Base-by-base conservation (phyloP, 1,139 yeast species). In the Protomyces gravidus region DNA sequence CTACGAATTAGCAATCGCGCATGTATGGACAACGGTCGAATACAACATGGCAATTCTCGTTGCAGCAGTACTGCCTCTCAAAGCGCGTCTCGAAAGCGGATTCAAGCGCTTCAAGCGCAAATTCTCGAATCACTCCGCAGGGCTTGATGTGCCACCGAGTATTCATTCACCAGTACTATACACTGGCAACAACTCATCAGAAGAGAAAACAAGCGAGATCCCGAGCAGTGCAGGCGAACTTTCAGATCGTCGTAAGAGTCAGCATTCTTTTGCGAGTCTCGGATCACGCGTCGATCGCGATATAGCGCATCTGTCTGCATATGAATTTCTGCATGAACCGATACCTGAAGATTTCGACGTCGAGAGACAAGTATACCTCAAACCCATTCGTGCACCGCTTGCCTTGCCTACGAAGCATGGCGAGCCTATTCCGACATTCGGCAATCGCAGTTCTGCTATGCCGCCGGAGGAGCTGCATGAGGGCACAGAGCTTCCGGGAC, bases 41-140 rank as follows among this genome's bases (percentile, higher is more conserved):
- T 23, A 45, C 15, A 53, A 53, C 27, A 36, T 25, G 13, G 58
- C 58, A n/a, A 27, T 53, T 46, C 58, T 53, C 47, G 58, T 53
- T 7, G 58, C 58, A 2, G 58, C 46, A 25, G 33, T 46, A 27
- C 19, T 53, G 46, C 58, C 58, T 2, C 58, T 53, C 32, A 53
- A 53, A 39, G 50, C 58, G 4, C 47, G 47, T 3, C 51, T 53
- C 27, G 58, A 53, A 19, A 50, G 30, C 1, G 26, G 28, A 3
- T 46, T 53, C 46, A 32, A 30, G 28, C 51, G 51, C n/a, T 40
- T 53, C 28, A 46, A 46, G n/a, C 58, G 58, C 11, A 46, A 50
- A 5, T 53, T 53, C 36, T 36, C 42, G 17, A 17, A 17, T 36
- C 42, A 36, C 42, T 36, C 42, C 23, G 42, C 13, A 1, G 42